Conservation (phyloP, 1,139 yeast species). For the Hansenula lynferdii region DNA sequence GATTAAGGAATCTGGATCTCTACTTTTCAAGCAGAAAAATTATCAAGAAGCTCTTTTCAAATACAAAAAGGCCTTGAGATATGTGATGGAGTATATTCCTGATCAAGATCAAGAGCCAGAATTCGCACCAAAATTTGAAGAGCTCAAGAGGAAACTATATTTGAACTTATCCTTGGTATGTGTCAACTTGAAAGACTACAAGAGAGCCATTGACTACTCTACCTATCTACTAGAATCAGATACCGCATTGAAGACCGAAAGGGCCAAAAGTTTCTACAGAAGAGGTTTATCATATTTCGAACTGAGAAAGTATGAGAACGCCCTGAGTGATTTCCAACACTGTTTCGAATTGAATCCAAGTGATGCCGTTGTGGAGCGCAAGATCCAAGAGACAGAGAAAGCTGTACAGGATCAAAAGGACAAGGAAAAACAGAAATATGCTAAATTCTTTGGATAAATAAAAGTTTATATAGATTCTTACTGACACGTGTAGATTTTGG, state of each 20-base stretch:
- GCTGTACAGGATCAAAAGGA: conserved; percentile 38
- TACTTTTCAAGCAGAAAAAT: conserved; percentile 51
- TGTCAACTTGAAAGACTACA: conserved; percentile 42
- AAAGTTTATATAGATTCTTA: too few species aligned
- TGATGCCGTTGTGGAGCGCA: conserved; percentile 46
- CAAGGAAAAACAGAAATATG: conserved; percentile 47
- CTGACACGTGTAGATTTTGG: too few species aligned
- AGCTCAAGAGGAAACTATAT: conserved; percentile 55
- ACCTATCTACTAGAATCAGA: conserved; percentile 51
- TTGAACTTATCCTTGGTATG: conserved; percentile 53
- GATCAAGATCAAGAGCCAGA: conserved; percentile 62
- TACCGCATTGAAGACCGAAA: conserved; percentile 34
- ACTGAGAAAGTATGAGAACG: conserved; percentile 42
- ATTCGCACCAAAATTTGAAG: conserved; percentile 42
- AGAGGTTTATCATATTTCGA: conserved; percentile 46
- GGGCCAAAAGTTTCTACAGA: conserved; percentile 61
- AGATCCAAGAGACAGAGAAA: conserved; percentile 36
- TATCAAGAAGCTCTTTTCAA: conserved; percentile 50
- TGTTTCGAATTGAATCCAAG: conserved; percentile 43
- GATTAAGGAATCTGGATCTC: conserved; percentile 65
- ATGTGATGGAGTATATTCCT: conserved; percentile 67
- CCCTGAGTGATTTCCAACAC: conserved; percentile 38
- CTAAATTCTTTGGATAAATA: conserved; percentile 59
- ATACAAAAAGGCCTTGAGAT: conserved; percentile 58
- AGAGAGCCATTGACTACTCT: conserved; percentile 46